phyloP scores from a whole-genome alignment of 495 filamentous ascomycete genomes.

The Aspergillus panamensis region DNA sequence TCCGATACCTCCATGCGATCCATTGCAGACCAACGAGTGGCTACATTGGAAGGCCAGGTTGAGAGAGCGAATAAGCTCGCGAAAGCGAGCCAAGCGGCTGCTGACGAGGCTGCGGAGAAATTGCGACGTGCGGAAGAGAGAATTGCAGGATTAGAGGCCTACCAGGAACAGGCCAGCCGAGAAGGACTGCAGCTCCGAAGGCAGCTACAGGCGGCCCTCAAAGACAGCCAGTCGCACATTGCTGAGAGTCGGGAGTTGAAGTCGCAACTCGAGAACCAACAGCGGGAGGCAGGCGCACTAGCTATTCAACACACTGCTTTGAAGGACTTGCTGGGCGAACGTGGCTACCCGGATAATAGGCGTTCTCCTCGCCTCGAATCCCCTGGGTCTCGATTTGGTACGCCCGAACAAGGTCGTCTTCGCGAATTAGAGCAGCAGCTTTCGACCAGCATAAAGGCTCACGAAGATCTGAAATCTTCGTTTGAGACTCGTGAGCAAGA shows the following conservation, averaged over 20 bases:
- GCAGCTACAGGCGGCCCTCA: conserved; percentile 78
- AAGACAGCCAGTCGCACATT: conserved; percentile 72
- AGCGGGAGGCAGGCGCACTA: conserved; percentile 85
- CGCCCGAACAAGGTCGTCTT: conserved; percentile 76
- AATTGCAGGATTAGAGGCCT: conserved; percentile 92
- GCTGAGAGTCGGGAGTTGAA: conserved; percentile 74
- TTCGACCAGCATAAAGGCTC: conserved; percentile 67
- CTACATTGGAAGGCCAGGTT: conserved; percentile 74
- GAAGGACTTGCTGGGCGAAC: conserved; percentile 86
- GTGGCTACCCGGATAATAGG: conserved; percentile 55
- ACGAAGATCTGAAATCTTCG: conserved; percentile 73
- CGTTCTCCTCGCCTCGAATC: conserved; percentile 60
- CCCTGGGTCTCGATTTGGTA: conserved; percentile 69
- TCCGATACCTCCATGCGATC: conserved; percentile 47
- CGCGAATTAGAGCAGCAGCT: conserved; percentile 90
- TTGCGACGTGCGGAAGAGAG: conserved; percentile 89
- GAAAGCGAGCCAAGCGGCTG: conserved; percentile 81
- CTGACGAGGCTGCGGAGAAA: conserved; percentile 84
- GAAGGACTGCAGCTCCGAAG: conserved; percentile 85
- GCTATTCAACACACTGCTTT: conserved; percentile 86
- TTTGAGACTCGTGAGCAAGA: conserved; percentile 79
- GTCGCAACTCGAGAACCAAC: conserved; percentile 72
- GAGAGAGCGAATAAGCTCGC: conserved; percentile 73
- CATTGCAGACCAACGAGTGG: conserved; percentile 69
- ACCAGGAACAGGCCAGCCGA: conserved; percentile 93